Percentiles rank a stretch among this genome's conserved stretches.
phyloP scores from a whole-genome alignment of 2,329 filamentous ascomycete genomes.

The Aspergillus nomiae region DNA sequence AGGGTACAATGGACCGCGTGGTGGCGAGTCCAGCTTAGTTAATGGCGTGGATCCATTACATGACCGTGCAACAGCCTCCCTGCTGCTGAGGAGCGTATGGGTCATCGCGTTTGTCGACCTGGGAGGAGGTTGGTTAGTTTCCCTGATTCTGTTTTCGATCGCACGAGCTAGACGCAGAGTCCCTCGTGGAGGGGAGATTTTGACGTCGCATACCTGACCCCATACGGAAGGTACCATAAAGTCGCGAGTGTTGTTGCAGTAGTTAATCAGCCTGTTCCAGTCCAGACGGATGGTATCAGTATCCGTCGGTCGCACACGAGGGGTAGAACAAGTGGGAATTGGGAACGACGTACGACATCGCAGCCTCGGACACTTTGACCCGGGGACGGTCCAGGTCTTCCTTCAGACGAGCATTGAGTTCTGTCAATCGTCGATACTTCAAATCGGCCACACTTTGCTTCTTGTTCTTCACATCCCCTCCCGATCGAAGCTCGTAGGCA shows the following conservation, averaged over 20 bases:
- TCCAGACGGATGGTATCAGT: constrained; percentile 6
- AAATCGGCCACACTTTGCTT: constrained; percentile 99
- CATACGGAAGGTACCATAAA: constrained; percentile 99
- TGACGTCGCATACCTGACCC: constrained; percentile 64
- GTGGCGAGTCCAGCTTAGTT: constrained; percentile 25
- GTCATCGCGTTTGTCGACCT: constrained; percentile 92
- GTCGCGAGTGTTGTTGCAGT: constrained; percentile 96
- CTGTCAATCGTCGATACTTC: constrained; percentile 92
- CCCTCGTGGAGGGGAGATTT: background rate
- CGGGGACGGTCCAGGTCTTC: constrained; percentile 95
- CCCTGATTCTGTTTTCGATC: background rate
- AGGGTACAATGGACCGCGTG: constrained; percentile 24
- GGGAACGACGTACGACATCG: constrained; percentile 68
- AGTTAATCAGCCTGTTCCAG: constrained; percentile 79
- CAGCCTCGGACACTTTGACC: constrained; percentile 92
- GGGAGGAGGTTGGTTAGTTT: constrained; percentile 9
- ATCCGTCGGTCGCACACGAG: constrained; percentile 5
- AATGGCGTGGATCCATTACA: constrained; percentile 59
- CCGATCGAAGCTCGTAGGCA: constrained; percentile 66
- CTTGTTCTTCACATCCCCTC: constrained; percentile 76
- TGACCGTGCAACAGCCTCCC: constrained; percentile 90
- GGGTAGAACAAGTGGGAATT: background rate
- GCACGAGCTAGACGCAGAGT: background rate
- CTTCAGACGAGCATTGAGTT: constrained; percentile 92
- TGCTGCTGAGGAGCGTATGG: constrained; percentile 97